Conservation (phyloP, 768 basidiomycete species). For the Tephrocybe sp. region DNA sequence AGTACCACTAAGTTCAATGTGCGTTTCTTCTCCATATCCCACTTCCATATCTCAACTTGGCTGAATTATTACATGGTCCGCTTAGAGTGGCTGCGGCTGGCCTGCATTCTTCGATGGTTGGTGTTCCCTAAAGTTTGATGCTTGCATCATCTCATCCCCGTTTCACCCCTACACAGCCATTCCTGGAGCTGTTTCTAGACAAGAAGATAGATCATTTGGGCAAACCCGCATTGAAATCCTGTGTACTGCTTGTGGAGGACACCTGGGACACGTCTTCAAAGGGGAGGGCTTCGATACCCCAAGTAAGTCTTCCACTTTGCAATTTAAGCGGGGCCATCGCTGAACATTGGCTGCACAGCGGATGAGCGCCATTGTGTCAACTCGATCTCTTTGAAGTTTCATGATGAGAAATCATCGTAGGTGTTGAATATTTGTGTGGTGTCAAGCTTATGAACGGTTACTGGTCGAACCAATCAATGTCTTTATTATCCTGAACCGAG, state of each 20-base stretch:
- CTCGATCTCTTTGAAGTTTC: constrained; percentile 80
- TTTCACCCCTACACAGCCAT: constrained; percentile 53
- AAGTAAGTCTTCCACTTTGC: constrained; percentile 48
- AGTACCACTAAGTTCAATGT: constrained; percentile 85
- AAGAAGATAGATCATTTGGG: constrained; percentile 67
- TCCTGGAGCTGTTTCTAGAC: constrained; percentile 81
- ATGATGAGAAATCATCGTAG: constrained; percentile 38
- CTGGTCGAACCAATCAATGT: constrained; percentile 5
- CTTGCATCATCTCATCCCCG: not conserved
- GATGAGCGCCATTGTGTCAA: constrained; percentile 91
- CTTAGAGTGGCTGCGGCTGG: constrained; percentile 88
- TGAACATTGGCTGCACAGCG: constrained; percentile 34
- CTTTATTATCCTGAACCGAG: constrained; percentile 15
- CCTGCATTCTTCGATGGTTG: constrained; percentile 96
- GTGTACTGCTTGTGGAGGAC: constrained; percentile 88
- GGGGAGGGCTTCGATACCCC: constrained; percentile 83
- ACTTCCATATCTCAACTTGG: not conserved
- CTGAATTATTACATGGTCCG: not conserved
- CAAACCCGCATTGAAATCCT: constrained; percentile 82
- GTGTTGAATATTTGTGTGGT: not conserved
- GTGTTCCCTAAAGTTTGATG: constrained; percentile 6
- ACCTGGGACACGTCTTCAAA: constrained; percentile 94
- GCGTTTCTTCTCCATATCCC: constrained; percentile 10
- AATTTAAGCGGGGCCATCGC: not conserved
- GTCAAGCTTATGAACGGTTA: not conserved